Evolutionary conservation across 2,329 filamentous ascomycete genomes (phyloP).

Genomic region (Pseudogymnoascus sp.): DNA sequence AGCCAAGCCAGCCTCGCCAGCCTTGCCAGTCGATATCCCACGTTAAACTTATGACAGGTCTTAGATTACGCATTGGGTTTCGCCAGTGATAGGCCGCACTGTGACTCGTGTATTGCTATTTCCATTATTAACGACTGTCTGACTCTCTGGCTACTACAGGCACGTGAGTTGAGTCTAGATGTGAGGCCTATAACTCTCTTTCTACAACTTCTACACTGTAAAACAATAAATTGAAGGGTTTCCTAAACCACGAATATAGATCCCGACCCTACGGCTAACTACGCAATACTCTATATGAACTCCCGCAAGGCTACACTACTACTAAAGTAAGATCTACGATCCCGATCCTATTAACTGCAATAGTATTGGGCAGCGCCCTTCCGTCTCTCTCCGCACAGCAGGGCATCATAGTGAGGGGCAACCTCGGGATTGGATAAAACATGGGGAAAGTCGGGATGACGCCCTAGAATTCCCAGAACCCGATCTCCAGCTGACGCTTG

Average conservation of each 20-base stretch:
- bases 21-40: not conserved
- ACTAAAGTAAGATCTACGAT: not conserved
- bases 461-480: not conserved
- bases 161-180: not conserved
- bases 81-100: not conserved
- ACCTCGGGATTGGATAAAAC: not conserved
- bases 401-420: not conserved
- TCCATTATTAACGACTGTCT: not conserved
- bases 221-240: not conserved
- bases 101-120: not conserved
- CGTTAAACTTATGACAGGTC: conserved; percentile 2
- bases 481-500: not conserved
- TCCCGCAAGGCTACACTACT: not conserved
- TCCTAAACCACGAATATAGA: not conserved
- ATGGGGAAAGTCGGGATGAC: conserved; percentile 1
- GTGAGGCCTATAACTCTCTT: not conserved
- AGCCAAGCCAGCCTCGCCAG: not conserved
- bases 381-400: not conserved
- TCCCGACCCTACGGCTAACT: not conserved
- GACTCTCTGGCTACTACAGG: not conserved
- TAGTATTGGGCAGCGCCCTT: not conserved
- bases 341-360: conserved; percentile 2
- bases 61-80: not conserved
- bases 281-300: not conserved
- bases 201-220: not conserved